These are phyloP conservation scores for Solanum lycopersicoides DNA, from an alignment of 257 asterid genomes.

Conservation along the genomic window DNA sequence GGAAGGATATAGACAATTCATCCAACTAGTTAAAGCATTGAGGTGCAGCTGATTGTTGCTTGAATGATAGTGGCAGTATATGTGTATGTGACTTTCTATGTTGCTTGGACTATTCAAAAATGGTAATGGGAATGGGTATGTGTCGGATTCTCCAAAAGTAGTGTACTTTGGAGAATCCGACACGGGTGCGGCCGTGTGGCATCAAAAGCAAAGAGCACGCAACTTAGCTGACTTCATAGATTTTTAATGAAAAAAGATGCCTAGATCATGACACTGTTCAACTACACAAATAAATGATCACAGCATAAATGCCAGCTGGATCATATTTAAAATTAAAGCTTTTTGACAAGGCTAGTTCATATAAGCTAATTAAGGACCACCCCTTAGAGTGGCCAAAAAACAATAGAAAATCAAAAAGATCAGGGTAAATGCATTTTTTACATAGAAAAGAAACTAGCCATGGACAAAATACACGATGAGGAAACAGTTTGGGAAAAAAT, in stretches of 20 bases:
- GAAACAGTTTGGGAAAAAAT: neutral
- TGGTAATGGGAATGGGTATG: neutral
- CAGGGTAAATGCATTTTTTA: neutral
- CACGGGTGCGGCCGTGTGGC: neutral
- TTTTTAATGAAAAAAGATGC: neutral
- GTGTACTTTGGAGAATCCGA: neutral
- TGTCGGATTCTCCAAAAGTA: neutral
- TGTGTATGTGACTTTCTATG: neutral
- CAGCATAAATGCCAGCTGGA: neutral
- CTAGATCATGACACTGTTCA: no score
- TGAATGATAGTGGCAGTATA: neutral
- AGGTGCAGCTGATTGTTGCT: neutral
- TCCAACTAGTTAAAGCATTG: neutral
- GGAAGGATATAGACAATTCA: neutral
- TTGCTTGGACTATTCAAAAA: neutral
- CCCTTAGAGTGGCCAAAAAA: neutral
- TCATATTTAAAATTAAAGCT: neutral
- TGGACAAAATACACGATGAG: neutral
- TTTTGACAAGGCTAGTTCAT: neutral
- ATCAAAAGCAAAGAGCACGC: neutral
- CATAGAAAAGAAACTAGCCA: neutral
- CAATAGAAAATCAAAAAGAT: neutral
- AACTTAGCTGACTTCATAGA: neutral
- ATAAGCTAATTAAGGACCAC: neutral
- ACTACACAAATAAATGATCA: neutral